A percentile compares a stretch with the other conserved stretches of the same genome.
These are phyloP conservation scores for Solanum stenotomum DNA, from an alignment of 257 asterid genomes.

Conservation along the genomic window DNA sequence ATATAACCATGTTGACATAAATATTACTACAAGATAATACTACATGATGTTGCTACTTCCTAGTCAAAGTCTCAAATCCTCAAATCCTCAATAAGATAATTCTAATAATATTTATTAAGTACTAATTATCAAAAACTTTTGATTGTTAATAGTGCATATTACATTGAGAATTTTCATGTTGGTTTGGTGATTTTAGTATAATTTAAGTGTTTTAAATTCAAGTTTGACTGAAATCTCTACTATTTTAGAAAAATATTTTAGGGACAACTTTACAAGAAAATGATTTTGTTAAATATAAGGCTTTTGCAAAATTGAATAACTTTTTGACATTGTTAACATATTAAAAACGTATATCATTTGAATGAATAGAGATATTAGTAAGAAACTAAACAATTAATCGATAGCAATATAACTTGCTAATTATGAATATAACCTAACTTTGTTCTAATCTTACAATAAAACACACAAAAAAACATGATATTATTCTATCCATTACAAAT, in stretches of 20 bases:
- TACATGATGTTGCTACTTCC: neutral
- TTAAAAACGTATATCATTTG: too few relatives aligned
- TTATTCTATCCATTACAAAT: neutral
- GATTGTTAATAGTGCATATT: neutral
- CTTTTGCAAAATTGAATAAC: neutral
- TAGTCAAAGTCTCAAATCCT: too few relatives aligned
- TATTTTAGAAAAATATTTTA: too few relatives aligned
- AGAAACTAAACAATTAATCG: too few relatives aligned
- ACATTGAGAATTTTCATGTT: neutral
- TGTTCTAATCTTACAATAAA: neutral
- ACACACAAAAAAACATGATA: neutral
- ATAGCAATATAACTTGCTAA: too few relatives aligned
- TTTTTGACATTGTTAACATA: too few relatives aligned
- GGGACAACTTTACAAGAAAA: neutral
- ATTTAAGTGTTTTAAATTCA: neutral
- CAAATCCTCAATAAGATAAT: neutral
- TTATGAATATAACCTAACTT: neutral
- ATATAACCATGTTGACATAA: neutral
- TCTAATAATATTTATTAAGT: too few relatives aligned
- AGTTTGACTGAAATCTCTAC: too few relatives aligned
- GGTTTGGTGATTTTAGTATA: too few relatives aligned
- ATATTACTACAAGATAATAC: too few relatives aligned
- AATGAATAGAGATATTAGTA: too few relatives aligned
- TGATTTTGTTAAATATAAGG: too few relatives aligned
- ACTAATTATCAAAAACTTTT: neutral